Base-by-base conservation (phyloP, 1,139 yeast species). In the Yamadazyma mexicana region DNA sequence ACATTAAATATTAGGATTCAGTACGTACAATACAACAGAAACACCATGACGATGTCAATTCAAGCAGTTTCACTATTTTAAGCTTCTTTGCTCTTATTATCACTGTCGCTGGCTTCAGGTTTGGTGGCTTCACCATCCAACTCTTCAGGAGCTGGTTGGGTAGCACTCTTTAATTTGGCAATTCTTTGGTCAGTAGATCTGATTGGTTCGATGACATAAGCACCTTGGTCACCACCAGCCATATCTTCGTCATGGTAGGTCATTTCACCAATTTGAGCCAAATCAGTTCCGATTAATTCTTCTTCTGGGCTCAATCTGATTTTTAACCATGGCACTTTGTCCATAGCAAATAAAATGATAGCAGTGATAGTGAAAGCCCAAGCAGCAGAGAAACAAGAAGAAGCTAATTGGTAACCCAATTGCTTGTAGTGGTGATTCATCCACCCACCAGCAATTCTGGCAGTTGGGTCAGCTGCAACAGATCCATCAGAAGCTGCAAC, bases 331-430 rank as follows among this genome's bases (percentile, higher is more conserved):
- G 98, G 98, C 49, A 89, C 77, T 56, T 69, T 71, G 77, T 91
- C 88, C 88, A 87, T 80, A 42, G 68, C 64, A 37, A 83, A 63
- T 48, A 92, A 74, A 38, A 91, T 73, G 42, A 87, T 70, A 5
- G 84, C 75, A 27, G 97, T 88, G 40, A 89, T 77, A 12, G 67
- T 76, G 58, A 87, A 87, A 10, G 96, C 77, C 94, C 95, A 91
- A 20, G 79, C 79, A 47, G 83, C 81, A 45, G 83, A 79, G 18
- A 96, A 75, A 47, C 75, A 69, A 48, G 84, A 75, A 40, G 88
- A 96, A 33, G 98, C 97, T 52, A 91, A 73, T 72, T 91, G 98
- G 73, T 83, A 89, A 44, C 96, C 97, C 47, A 91, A 81, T 73
- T 91, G 98, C 43, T 71, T 77, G 66, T 77, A 91, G 74, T 89